Evolutionary conservation across 139 green algal species (phyloP).

Genomic region (Chlorella sp.): DNA sequence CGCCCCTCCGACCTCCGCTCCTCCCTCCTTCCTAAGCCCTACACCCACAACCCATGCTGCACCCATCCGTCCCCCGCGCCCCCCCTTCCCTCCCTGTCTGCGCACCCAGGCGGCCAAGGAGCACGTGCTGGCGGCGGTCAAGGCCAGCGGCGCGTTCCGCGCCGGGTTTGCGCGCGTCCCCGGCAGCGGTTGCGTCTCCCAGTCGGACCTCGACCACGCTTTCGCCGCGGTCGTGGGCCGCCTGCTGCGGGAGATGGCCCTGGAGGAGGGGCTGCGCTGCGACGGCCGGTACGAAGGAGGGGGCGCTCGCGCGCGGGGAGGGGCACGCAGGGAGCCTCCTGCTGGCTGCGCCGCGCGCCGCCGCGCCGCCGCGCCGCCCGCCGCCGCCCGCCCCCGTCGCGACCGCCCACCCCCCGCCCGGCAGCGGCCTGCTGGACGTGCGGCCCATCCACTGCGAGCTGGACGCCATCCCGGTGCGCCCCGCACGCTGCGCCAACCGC

Average conservation of each 20-base stretch:
- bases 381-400: too few species aligned
- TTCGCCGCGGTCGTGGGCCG: constrained; percentile 20
- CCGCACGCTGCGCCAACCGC: too few species aligned
- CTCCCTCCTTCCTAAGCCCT: neutral
- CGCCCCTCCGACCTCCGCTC: too few species aligned
- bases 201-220: constrained; percentile 40
- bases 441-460: too few species aligned
- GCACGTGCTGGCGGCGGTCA: constrained; percentile 3
- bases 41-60: too few species aligned
- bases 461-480: too few species aligned
- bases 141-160: constrained; percentile 16
- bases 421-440: too few species aligned
- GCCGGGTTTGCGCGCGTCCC: constrained; percentile 31
- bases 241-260: constrained; percentile 26
- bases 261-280: constrained; percentile 31
- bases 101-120: constrained; percentile 17
- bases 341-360: too few species aligned
- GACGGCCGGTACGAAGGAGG: constrained; percentile 55
- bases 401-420: too few species aligned
- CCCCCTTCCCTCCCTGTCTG: neutral
- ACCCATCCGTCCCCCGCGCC: too few species aligned
- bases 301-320: neutral
- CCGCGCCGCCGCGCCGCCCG: too few species aligned
- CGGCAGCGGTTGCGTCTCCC: constrained; percentile 39
- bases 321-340: too few species aligned